A percentile compares a stretch with the other conserved stretches of the same genome.
These are phyloP conservation scores for Blastomyces percursus DNA, from an alignment of 2,329 filamentous ascomycete species.

Conservation along the genomic window DNA sequence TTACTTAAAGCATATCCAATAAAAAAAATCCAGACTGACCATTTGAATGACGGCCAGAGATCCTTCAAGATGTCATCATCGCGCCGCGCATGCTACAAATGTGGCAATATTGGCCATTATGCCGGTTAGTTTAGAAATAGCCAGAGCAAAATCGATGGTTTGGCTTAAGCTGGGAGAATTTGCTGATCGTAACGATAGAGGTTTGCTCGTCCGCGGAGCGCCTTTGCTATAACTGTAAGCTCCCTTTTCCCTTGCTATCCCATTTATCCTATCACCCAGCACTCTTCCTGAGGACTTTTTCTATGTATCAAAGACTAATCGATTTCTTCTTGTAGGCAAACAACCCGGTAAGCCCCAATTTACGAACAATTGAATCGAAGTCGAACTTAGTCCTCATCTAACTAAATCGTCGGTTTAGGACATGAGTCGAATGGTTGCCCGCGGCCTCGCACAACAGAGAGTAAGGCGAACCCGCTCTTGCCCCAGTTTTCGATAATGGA, in stretches of 20 bases:
- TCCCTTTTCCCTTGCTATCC: constrained; percentile 1
- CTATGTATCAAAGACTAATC: not conserved
- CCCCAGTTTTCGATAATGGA: constrained; percentile 1
- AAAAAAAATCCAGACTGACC: not conserved
- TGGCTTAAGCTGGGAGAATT: constrained; percentile 46
- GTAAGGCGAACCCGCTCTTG: constrained; percentile 36
- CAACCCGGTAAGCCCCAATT: constrained; percentile 32
- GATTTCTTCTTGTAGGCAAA: constrained; percentile 26
- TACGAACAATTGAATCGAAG: constrained; percentile 10
- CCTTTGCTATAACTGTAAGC: constrained; percentile 97
- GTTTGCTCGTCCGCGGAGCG: constrained; percentile 97
- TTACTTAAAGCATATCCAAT: not conserved
- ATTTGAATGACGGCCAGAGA: not conserved
- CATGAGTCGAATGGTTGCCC: constrained; percentile 98
- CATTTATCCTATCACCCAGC: not conserved
- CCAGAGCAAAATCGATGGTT: constrained; percentile 19
- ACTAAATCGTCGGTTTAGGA: constrained; percentile 38
- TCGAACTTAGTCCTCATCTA: constrained; percentile 10
- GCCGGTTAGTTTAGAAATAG: constrained; percentile 32
- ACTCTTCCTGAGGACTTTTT: constrained; percentile 13
- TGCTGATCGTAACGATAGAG: constrained; percentile 49
- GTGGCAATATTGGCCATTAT: constrained; percentile 66
- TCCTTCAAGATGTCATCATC: constrained; percentile 58
- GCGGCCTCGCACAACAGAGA: constrained; percentile 88
- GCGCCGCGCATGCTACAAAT: constrained; percentile 69